Evolutionary conservation across 805 yeast genomes (phyloP).

Genomic region (Ogataea minuta): DNA sequence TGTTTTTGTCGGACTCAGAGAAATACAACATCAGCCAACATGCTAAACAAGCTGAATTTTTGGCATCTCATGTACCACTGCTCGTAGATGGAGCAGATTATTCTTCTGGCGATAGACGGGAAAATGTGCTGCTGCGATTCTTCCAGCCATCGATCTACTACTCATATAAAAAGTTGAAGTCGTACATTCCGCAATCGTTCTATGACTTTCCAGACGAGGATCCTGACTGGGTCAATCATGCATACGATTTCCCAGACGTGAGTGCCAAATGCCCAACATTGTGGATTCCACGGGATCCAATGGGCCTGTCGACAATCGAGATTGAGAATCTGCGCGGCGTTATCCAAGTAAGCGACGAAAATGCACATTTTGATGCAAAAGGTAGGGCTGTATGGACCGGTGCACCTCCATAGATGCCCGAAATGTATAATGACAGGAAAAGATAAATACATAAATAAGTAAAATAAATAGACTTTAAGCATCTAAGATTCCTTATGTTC

Average conservation of each 20-base stretch:
- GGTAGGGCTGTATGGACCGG: slow-evolving; percentile 49
- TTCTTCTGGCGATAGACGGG: slow-evolving; percentile 14
- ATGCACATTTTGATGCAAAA: slow-evolving; percentile 55
- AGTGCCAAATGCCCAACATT: slow-evolving; percentile 66
- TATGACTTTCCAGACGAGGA: slow-evolving; percentile 43
- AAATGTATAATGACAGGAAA: not conserved
- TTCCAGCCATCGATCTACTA: slow-evolving; percentile 55
- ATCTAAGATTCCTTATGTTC: slow-evolving; percentile 17
- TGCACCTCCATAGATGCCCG: slow-evolving; percentile 45
- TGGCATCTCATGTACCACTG: slow-evolving; percentile 45
- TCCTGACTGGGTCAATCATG: slow-evolving; percentile 51
- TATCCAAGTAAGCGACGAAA: slow-evolving; percentile 65
- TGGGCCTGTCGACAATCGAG: slow-evolving; percentile 70
- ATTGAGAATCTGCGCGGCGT: slow-evolving; percentile 54
- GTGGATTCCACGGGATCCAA: slow-evolving; percentile 91
- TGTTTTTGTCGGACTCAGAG: not conserved
- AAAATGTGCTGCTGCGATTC: slow-evolving; percentile 40
- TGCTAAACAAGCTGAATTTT: not conserved
- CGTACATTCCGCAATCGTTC: slow-evolving; percentile 58
- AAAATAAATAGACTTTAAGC: slow-evolving; percentile 3
- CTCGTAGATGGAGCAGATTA: slow-evolving; percentile 66
- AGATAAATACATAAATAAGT: slow-evolving; percentile 1
- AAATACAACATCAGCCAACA: slow-evolving; percentile 5
- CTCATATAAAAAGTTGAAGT: slow-evolving; percentile 47
- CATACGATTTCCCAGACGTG: slow-evolving; percentile 77